Base-by-base conservation (phyloP, 257 asterid species). In the Przewalskia tangutica region DNA sequence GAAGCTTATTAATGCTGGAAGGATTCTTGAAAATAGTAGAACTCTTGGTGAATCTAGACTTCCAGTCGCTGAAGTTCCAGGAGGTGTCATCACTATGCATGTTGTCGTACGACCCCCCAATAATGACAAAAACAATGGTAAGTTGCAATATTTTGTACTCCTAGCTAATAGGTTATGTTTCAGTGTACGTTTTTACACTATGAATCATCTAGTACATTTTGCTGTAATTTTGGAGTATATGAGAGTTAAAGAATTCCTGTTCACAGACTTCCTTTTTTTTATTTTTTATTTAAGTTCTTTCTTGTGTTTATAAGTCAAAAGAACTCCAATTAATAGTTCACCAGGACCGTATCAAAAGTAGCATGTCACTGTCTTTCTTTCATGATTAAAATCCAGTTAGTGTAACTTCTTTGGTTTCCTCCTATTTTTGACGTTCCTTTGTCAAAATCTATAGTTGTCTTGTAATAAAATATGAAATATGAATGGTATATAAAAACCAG, bases 1-100 rank as follows among this genome's bases (percentile, higher is more conserved):
- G 86, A 94, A 91, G 92, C 95, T 94, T 40, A 94, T 94, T 32
- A 91, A 91, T 56, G 97, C 95, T 0, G 98, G 98, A 85, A 93
- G 80, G 89, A 94, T 94, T 81, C 97, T 94, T 63, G 98, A 94
- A 88, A 93, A 94, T 75, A 93, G 90, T 84, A 84, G 84, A 84
- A 91, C 97, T 46, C 86, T 94, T 18, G 90, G 89, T 82, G 98
- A 94, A 85, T 93, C 95, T n/a, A 90, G 94, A 53, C 87, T 89
- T 81, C 95, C 95, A 8, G 87, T 90, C 77, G 89, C 89, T 86
- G 98, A 93, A 88, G 93, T 93, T 86, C 95, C 98, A 13, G 97
- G 94, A 75, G 93, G 92, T 80, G 91, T 89, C 84, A 93, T 93
- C 83, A 94, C 98, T 70, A 93, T 94, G 98, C 98, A 86, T 65